Percentiles rank a stretch among this genome's conserved stretches.
Conservation (phyloP, 2,329 filamentous ascomycete genomes). For the Colletotrichum karsti region DNA sequence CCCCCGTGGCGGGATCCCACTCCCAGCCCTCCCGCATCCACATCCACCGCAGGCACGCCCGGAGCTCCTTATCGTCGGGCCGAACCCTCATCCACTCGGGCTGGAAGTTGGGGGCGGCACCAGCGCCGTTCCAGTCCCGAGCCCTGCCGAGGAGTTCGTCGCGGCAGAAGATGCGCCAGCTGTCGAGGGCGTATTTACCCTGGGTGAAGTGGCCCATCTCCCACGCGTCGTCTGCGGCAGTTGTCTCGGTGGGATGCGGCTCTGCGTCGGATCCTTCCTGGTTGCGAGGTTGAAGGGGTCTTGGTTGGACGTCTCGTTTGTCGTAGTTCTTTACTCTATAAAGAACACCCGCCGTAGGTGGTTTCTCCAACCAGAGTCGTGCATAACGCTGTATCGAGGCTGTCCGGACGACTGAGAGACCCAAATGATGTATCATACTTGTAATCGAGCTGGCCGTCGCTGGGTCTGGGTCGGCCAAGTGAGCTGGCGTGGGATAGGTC, state of each 20-base stretch:
- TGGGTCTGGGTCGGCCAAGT: conserved; percentile 64
- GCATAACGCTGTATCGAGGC: conserved; percentile 76
- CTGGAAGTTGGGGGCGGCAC: conserved; percentile 66
- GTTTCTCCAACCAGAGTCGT: conserved; percentile 69
- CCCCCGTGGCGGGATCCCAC: conserved; percentile 80
- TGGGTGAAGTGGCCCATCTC: conserved; percentile 88
- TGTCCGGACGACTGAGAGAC: conserved; percentile 75
- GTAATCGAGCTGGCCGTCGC: conserved; percentile 62
- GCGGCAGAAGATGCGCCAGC: conserved; percentile 93
- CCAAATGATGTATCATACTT: conserved; percentile 73
- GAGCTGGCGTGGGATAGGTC: conserved; percentile 71
- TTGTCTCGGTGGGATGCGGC: not conserved
- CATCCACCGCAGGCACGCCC: conserved; percentile 88
- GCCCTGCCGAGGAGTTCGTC: conserved; percentile 76
- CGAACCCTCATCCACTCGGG: conserved; percentile 92
- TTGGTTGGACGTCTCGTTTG: conserved; percentile 38
- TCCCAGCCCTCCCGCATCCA: conserved; percentile 88
- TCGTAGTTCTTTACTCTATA: conserved; percentile 62
- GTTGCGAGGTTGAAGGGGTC: no score
- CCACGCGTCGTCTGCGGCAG: conserved; percentile 62
- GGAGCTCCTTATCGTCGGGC: conserved; percentile 87
- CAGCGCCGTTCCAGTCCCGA: conserved; percentile 70
- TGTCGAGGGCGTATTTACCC: conserved; percentile 85
- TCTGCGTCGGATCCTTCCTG: no score
- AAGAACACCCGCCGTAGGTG: conserved; percentile 67